Base-by-base conservation (phyloP, 495 filamentous ascomycete genomes). In the Daldinia caldariorum region DNA sequence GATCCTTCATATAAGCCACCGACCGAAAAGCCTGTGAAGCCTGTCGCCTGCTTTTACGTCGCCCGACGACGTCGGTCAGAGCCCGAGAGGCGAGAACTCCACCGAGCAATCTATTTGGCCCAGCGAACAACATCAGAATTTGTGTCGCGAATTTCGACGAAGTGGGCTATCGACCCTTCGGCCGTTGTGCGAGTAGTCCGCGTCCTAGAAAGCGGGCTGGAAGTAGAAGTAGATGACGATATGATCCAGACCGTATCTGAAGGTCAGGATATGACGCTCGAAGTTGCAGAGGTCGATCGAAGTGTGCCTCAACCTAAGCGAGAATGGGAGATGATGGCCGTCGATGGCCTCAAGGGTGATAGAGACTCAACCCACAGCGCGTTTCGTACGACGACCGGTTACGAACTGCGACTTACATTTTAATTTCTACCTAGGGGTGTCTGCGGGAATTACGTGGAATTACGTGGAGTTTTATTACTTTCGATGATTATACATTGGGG, bases 211-310 rank as follows among this genome's bases (percentile, higher is more conserved):
- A 86, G 87, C 61, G 93, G 94, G 0, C 77, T 97, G 4, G 87
- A 91, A 69, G 89, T 99, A 50, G 88, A 94, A 76, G 84, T 98
- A 58, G 95, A 99, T 76, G 92, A 99, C 67, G 93, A 97, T 53
- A 89, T 95, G 32, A 88, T 99, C 18, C 86, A 86, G n/a, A 90
- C 94, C 76, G 83, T 98, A 14, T 84, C 89, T 0, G 95, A 99
- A 79, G 93, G 94, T 7, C 92, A 97, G 74, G 94, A 97, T 73
- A 94, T 99, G 89, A 84, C 70, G 2, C 78, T 88, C 51, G 83
- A 86, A 61, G 74, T 88, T 35, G 67, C 63, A 8, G 80, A 84
- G 54, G 68, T 85, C 12, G 67, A 75, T 32, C 54, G 57, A 70
- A 69, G 69, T n/a, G 59, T 69, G 13, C 69, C 70, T 1, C 74